Evolutionary conservation across 2,329 filamentous ascomycete genomes (phyloP).

Genomic region (Myrmaecium sp.): DNA sequence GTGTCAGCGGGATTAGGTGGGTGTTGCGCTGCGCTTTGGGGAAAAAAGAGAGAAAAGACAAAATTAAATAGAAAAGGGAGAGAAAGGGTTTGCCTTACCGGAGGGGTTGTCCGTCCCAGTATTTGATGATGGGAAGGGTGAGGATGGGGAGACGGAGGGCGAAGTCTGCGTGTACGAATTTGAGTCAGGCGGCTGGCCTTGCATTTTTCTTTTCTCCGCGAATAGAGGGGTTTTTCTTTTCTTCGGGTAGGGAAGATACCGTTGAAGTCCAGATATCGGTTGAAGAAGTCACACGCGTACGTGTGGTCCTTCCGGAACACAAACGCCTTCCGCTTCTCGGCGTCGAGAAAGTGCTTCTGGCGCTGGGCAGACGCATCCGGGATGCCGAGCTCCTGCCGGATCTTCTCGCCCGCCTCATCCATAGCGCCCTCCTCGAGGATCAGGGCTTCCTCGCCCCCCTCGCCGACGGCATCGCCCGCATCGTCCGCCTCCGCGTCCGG

Average conservation of each 20-base stretch:
- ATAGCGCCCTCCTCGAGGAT: constrained; percentile 36
- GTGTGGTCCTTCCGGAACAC: constrained; percentile 43
- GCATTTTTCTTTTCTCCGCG: neutral
- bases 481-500: constrained; percentile 22
- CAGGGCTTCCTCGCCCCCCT: constrained; percentile 46
- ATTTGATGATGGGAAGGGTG: constrained; percentile 53
- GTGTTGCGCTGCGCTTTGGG: neutral
- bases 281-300: constrained; percentile 64
- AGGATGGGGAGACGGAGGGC: constrained; percentile 57
- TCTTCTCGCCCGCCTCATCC: constrained; percentile 24
- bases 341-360: constrained; percentile 44
- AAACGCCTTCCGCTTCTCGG: constrained; percentile 38
- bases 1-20: constrained; percentile 7
- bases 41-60: neutral
- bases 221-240: neutral
- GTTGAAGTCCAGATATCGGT: constrained; percentile 81
- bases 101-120: constrained; percentile 64
- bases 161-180: too few species aligned
- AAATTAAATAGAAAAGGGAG: constrained; percentile 4
- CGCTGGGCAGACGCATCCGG: constrained; percentile 28
- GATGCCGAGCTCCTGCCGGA: constrained; percentile 21
- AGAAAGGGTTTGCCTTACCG: constrained; percentile 37
- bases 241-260: constrained; percentile 21
- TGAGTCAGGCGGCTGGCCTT: neutral
- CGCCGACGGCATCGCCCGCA: constrained; percentile 41